A percentile compares a stretch with the other conserved stretches of the same genome.
Conservation (phyloP, 2,329 filamentous ascomycete genomes). For the Talaromyces islandicus region DNA sequence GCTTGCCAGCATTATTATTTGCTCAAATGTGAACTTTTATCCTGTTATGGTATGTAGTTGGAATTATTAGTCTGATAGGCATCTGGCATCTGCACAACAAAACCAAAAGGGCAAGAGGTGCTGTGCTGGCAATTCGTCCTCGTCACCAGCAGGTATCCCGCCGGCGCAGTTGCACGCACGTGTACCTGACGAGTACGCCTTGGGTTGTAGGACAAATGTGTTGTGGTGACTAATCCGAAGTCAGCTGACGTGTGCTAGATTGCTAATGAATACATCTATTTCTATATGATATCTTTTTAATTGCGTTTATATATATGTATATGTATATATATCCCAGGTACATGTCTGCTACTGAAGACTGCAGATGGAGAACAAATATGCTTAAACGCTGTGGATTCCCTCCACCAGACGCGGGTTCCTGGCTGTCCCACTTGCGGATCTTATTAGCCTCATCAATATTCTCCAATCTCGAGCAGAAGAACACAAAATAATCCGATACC, state of each 20-base stretch:
- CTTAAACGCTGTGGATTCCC: not conserved
- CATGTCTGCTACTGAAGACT: not conserved
- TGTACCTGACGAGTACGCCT: conserved; percentile 12
- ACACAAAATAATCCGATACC: not conserved
- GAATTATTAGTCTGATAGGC: not conserved
- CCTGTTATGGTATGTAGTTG: too few species aligned
- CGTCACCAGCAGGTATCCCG: conserved; percentile 4
- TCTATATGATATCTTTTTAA: too few species aligned
- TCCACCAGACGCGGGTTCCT: not conserved
- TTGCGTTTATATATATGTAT: not conserved
- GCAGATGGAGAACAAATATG: not conserved
- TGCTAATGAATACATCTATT: not conserved
- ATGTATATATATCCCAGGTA: not conserved
- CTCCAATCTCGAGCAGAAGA: not conserved
- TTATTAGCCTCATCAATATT: not conserved
- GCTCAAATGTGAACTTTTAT: too few species aligned
- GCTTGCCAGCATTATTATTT: too few species aligned
- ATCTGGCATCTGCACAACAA: conserved; percentile 13
- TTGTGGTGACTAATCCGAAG: too few species aligned
- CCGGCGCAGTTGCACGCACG: conserved; percentile 10
- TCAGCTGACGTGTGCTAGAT: not conserved
- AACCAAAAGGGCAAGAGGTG: conserved; percentile 8
- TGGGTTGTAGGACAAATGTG: not conserved
- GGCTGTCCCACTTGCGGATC: not conserved
- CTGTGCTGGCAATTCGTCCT: not conserved